A percentile compares a stretch with the other conserved stretches of the same genome.
Evolutionary conservation across 768 basidiomycete species (phyloP).

Genomic region (Mycena belliarum): DNA sequence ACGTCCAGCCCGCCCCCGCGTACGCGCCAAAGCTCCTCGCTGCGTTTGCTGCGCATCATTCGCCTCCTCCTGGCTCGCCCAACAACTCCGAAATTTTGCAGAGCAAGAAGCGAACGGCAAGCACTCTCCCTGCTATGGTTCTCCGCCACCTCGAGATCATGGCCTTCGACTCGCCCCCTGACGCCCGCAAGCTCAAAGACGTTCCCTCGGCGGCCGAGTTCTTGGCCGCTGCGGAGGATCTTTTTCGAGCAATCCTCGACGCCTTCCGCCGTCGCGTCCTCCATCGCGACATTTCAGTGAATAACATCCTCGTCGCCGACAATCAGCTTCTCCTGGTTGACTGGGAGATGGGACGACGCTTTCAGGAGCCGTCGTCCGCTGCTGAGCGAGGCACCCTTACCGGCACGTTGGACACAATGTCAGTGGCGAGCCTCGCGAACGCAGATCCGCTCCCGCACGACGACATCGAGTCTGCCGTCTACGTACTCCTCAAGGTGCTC

Average conservation of each 20-base stretch:
- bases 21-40: no score
- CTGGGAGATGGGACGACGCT: neutral
- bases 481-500: constrained; percentile 14
- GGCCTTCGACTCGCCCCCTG: no score
- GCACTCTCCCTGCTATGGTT: no score
- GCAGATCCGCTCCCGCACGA: constrained; percentile 9
- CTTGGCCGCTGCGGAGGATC: constrained; percentile 4
- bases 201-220: no score
- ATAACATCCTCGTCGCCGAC: neutral
- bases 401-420: neutral
- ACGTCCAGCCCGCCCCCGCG: no score
- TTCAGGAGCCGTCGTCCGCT: neutral
- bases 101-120: no score
- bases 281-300: neutral
- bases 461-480: constrained; percentile 15
- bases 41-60: no score
- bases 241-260: no score
- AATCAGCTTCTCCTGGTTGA: neutral
- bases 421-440: neutral
- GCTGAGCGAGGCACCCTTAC: neutral
- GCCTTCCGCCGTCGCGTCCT: neutral
- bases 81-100: no score
- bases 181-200: no score
- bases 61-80: no score
- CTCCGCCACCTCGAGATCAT: no score